phyloP scores from a whole-genome alignment of 768 basidiomycete species.

The Tylopilus balloui region DNA sequence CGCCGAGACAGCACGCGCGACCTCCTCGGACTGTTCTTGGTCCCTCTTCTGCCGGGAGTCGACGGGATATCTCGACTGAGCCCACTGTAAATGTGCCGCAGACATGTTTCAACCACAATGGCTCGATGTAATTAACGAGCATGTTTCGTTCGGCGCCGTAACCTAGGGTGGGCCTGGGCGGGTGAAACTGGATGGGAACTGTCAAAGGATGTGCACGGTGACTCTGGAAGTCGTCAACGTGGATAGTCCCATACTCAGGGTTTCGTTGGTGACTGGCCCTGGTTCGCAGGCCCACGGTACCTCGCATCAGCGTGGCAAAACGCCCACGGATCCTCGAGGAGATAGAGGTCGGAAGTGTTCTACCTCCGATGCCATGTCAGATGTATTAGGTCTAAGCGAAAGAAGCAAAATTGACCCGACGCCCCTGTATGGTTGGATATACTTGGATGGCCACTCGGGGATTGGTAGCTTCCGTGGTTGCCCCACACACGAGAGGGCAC shows the following conservation, averaged over 20 bases:
- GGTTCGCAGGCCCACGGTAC: not conserved
- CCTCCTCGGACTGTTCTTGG: no score
- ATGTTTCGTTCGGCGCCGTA: no score
- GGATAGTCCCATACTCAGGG: not conserved
- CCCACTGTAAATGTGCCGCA: no score
- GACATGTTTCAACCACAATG: no score
- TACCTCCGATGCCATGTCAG: conserved; percentile 20
- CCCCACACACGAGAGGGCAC: conserved; percentile 10
- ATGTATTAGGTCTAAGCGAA: conserved; percentile 13
- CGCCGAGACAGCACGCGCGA: no score
- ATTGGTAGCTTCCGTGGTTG: conserved; percentile 17
- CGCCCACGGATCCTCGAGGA: conserved; percentile 4
- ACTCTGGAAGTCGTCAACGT: not conserved
- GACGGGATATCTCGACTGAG: no score
- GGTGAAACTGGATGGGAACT: no score
- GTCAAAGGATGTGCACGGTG: no score
- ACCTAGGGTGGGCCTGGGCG: no score
- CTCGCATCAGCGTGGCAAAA: not conserved
- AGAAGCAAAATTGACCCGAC: not conserved
- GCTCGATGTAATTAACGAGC: no score
- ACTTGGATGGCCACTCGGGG: conserved; percentile 13
- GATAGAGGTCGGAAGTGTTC: conserved; percentile 23
- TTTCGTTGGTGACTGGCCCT: not conserved
- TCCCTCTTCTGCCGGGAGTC: no score
- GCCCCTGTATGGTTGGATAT: not conserved